These are phyloP conservation scores for Batkoa obscura DNA, from an alignment of 371 early-diverging fungal genomes.

Conservation along the genomic window DNA sequence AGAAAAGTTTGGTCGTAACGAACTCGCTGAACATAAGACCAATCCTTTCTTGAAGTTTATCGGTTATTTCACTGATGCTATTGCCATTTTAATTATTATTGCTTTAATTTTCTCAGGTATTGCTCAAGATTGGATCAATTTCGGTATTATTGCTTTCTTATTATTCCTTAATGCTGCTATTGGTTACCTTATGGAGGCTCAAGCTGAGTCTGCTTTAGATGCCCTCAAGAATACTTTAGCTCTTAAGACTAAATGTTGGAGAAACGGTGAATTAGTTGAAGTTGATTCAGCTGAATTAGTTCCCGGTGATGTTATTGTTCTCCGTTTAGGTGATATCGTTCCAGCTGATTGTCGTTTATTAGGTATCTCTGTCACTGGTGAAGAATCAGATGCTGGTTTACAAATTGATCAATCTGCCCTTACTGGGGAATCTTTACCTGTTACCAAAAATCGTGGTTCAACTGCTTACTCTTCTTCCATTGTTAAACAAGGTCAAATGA, in stretches of 20 bases:
- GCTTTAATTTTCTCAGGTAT: constrained; percentile 51
- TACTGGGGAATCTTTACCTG: constrained; percentile 88
- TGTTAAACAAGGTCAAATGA: constrained; percentile 69
- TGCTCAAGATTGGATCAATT: constrained; percentile 43
- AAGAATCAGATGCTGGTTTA: constrained; percentile 47
- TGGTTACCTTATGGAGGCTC: constrained; percentile 75
- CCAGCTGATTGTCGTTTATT: constrained; percentile 83
- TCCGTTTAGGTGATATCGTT: constrained; percentile 83
- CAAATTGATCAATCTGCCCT: constrained; percentile 89
- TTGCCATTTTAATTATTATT: constrained; percentile 70
- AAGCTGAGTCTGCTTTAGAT: constrained; percentile 77
- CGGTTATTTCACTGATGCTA: constrained; percentile 72
- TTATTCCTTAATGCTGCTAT: constrained; percentile 75
- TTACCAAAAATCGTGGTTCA: constrained; percentile 57
- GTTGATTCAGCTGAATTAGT: constrained; percentile 58
- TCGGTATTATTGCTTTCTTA: constrained; percentile 66
- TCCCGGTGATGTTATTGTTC: constrained; percentile 74
- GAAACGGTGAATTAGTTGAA: constrained; percentile 60
- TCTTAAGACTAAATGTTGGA: constrained; percentile 54
- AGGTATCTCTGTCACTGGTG: constrained; percentile 67
- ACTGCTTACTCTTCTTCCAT: constrained; percentile 68
- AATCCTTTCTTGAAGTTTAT: constrained; percentile 75
- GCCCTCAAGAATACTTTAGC: constrained; percentile 57
- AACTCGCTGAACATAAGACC: constrained; percentile 58
- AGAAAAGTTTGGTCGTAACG: constrained; percentile 47